Evolutionary conservation across 1,284 basidiomycete species (phyloP), one percentile per base, ranked within the genome.

Genomic region (Trichosporon sp.): DNA sequence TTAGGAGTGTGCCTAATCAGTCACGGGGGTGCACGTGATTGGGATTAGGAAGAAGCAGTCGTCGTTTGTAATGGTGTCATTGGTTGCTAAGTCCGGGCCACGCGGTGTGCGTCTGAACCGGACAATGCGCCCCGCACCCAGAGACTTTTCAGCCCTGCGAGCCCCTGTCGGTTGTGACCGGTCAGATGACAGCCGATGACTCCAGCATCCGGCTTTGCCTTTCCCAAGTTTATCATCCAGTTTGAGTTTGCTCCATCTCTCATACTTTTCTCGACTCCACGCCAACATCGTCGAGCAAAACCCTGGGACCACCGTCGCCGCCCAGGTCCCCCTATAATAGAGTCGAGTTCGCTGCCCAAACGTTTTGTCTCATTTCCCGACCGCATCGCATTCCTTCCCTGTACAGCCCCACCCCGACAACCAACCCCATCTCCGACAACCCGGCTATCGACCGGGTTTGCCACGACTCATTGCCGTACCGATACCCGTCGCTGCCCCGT

Each of bases 171-270:
- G 59, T 37, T 37, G 59, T 63, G 32, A 37, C 59, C 59, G 59
- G 59, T 63, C 59, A 63, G 59, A 63, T 63, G 59, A 63, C 59
- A 63, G 59, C 59, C 59, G 59, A 35, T 8, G 11, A n/a, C 56
- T 32, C 56, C 32, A 32, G 32, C 38, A 12, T 5, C 31, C 59
- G 31, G 59, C 59, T 14, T n/a, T 35, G 31, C 32, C 59, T 14
- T n/a, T 35, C 59, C 32, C 31, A 32, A 35, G 14, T 11, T 61
- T 32, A 61, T 61, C 32, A 7, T 35, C 59, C 32, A 32, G 16
- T 37, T 32, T 21, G 4, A 16, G 6, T 35, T 59, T 19, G 4
- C 51, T 56, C 51, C 26, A 32, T 61, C 56, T n/a, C 56, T 61
- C 56, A 14, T 31, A 4, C 26, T 40, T 37, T 37, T 10, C n/a